Evolutionary conservation across 1,284 basidiomycete genomes (phyloP).

Genomic region (Pseudozyma sp.): DNA sequence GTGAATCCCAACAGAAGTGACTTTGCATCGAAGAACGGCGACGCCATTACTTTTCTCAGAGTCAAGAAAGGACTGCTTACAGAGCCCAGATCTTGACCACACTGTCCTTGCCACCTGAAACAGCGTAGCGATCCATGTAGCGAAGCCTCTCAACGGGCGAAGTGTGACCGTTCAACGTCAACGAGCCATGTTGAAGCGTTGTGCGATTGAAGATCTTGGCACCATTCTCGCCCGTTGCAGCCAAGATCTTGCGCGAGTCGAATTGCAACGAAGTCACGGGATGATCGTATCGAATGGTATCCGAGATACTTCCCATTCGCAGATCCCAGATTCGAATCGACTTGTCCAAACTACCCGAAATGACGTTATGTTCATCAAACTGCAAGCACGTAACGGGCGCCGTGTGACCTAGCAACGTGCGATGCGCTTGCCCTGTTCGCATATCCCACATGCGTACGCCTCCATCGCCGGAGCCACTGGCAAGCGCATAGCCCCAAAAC

Average conservation of each 20-base stretch:
- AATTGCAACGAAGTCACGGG: conserved; percentile 93
- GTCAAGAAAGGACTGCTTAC: conserved; percentile 68
- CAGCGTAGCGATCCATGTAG: conserved; percentile 96
- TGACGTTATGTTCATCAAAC: conserved; percentile 94
- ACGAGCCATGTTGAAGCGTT: conserved; percentile 84
- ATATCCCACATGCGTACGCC: conserved; percentile 99
- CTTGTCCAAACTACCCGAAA: conserved; percentile 92
- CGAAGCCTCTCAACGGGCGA: conserved; percentile 88
- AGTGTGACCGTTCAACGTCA: conserved; percentile 90
- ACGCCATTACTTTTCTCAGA: too few relatives aligned
- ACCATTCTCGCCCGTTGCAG: conserved; percentile 92
- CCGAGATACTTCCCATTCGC: conserved; percentile 85
- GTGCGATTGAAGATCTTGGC: conserved; percentile 97
- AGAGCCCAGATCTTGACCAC: conserved; percentile 95
- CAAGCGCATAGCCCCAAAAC: conserved; percentile 98
- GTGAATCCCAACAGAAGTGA: not conserved
- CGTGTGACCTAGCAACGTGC: conserved; percentile 92
- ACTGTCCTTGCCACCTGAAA: conserved; percentile 88
- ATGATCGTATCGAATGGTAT: conserved; percentile 90
- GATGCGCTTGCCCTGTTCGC: conserved; percentile 96
- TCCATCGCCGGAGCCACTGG: conserved; percentile 95
- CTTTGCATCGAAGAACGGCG: not conserved
- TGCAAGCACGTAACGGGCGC: conserved; percentile 93
- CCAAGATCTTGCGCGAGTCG: conserved; percentile 89
- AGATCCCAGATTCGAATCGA: conserved; percentile 85